A percentile compares a stretch with the other conserved stretches of the same genome.
These are phyloP conservation scores for Didymella lethalis DNA, from an alignment of 2,329 filamentous ascomycete species.

Conservation along the genomic window DNA sequence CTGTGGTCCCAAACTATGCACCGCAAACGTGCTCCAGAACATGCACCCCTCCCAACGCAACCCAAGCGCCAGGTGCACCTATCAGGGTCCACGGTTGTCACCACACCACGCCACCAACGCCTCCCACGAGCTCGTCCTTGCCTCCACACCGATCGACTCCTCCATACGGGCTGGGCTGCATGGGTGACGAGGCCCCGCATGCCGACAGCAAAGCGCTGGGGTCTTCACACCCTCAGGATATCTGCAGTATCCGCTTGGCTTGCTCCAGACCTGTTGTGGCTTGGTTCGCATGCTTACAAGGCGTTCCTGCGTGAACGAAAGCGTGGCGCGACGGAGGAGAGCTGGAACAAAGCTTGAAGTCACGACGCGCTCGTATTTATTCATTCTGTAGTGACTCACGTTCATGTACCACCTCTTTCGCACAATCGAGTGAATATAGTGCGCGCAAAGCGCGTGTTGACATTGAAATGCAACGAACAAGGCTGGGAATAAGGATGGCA, in stretches of 20 bases:
- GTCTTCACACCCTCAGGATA: constrained; percentile 10
- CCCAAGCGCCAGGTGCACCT: constrained; percentile 9
- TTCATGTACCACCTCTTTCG: too few species aligned
- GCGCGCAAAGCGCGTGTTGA: constrained; percentile 10
- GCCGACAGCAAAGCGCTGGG: constrained; percentile 4
- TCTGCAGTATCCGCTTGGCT: constrained; percentile 1
- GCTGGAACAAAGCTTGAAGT: constrained; percentile 18
- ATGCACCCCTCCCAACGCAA: background rate
- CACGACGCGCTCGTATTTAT: constrained; percentile 6
- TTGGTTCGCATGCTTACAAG: background rate
- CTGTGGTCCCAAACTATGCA: background rate
- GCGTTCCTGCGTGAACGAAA: constrained; percentile 18
- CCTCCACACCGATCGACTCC: background rate
- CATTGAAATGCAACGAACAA: background rate
- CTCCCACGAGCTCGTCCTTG: background rate
- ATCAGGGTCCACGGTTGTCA: constrained; percentile 1
- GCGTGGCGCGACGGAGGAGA: constrained; percentile 7
- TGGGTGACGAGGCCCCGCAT: background rate
- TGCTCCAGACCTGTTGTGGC: background rate
- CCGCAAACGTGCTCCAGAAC: background rate
- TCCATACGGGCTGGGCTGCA: constrained; percentile 1
- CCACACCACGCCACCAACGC: constrained; percentile 12
- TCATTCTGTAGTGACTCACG: background rate
- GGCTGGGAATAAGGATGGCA: constrained; percentile 13
- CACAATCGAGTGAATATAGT: background rate